Base-by-base conservation (phyloP, 306 rosid species). In the Corylus americana region DNA sequence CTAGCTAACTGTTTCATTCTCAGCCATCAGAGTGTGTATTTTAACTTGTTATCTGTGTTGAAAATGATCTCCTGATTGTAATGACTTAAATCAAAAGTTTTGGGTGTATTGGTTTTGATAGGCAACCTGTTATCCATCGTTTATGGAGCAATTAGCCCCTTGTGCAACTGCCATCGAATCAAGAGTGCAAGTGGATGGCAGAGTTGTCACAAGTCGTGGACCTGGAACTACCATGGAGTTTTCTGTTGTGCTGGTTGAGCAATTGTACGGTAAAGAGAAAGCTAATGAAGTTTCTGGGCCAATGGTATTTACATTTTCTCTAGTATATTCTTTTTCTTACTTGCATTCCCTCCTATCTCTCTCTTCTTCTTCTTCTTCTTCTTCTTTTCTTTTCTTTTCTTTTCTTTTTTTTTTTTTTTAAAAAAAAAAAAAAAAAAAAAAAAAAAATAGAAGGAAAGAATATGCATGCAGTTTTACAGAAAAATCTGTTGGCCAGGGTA, bases 181-280 rank as follows among this genome's bases (percentile, higher is more conserved):
- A 29, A 88, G 94, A 85, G 98, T 95, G 74, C 98, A 92, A 77
- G 61, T 88, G 70, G 98, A 95, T 89, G 94, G 94, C 47, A 90
- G 70, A 78, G 92, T 87, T 71, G 92, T 92, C 76, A 92, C 98
- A 48, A 95, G 97, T 73, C 90, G 96, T 75, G 98, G 92, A 10
- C 96, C 96, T 27, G 98, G 98, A 73, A 95, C 98, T 57, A 90
- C 97, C 86, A 86, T 92, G 91, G 98, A 95, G 83, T 95, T 83
- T 54, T 85, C 88, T 3, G 81, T 92, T 87, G 90, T 91, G 0
- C 78, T 95, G 73, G 89, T 90, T 76, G 98, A 92, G 85, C 97
- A 90, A 78, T 78, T 95, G 87, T 90, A 77, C 66, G 98, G 98
- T 77, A 92, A 92, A 83, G 97, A 89, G 72, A 92, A 91, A 85